These are phyloP conservation scores for Pisolithus albus DNA, from an alignment of 768 basidiomycete species.

Conservation along the genomic window DNA sequence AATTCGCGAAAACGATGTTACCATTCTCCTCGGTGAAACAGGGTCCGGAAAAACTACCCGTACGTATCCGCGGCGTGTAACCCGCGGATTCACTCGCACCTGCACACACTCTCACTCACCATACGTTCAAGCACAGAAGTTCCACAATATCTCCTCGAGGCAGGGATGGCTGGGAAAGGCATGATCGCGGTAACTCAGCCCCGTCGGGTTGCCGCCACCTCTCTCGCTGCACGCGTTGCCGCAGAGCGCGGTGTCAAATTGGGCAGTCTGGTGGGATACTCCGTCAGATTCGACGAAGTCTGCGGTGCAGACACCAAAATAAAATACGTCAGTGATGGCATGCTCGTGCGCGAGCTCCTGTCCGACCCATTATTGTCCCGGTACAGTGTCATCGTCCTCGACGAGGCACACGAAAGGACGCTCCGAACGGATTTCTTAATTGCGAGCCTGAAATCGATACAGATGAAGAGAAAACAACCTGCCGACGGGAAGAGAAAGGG, in stretches of 20 bases:
- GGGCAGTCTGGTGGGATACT: conserved; percentile 83
- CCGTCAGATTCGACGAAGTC: conserved; percentile 91
- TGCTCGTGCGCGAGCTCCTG: conserved; percentile 90
- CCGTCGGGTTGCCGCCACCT: conserved; percentile 89
- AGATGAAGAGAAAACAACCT: conserved; percentile 50
- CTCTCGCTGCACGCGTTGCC: conserved; percentile 88
- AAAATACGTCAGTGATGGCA: conserved; percentile 97
- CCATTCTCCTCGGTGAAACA: conserved; percentile 90
- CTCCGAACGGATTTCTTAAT: conserved; percentile 92
- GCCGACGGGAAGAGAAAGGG: conserved; percentile 41
- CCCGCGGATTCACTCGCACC: background rate
- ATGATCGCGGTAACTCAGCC: conserved; percentile 94
- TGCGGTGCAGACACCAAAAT: conserved; percentile 68
- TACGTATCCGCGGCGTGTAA: conserved; percentile 37
- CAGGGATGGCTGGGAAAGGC: conserved; percentile 61
- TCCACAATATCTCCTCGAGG: conserved; percentile 90
- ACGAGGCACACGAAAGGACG: conserved; percentile 96
- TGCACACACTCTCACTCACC: conserved; percentile 11
- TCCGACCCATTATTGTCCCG: conserved; percentile 66
- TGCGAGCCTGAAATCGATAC: conserved; percentile 81
- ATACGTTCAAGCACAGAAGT: conserved; percentile 58
- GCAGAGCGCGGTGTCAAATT: conserved; percentile 68
- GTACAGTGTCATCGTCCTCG: conserved; percentile 87
- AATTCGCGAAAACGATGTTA: conserved; percentile 73
- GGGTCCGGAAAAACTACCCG: conserved; percentile 99